These are phyloP conservation scores for Aureobasidium sp. DNA, from an alignment of 2,329 filamentous ascomycete species.

Conservation along the genomic window DNA sequence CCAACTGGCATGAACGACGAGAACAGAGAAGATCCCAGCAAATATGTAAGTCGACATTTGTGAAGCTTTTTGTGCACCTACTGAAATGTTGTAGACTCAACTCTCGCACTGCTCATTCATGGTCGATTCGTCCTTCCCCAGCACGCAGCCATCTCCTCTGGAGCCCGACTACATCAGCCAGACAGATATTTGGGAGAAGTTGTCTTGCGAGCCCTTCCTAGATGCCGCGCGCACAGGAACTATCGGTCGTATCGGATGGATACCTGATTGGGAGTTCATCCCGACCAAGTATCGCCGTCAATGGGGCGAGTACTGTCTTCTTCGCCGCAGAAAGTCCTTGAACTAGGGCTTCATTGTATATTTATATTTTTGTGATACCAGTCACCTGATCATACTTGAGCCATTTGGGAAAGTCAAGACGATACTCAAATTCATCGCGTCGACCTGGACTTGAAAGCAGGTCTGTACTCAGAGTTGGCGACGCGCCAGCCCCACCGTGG, in stretches of 20 bases:
- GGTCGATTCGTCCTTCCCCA: conserved; percentile 76
- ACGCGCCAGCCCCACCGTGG: conserved; percentile 2
- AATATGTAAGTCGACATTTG: conserved; percentile 58
- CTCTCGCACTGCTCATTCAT: conserved; percentile 71
- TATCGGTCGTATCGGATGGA: conserved; percentile 71
- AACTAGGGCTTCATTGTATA: neutral
- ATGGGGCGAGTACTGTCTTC: conserved; percentile 85
- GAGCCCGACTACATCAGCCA: conserved; percentile 80
- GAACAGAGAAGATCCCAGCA: conserved; percentile 77
- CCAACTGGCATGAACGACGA: conserved; percentile 85
- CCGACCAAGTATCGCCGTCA: conserved; percentile 63
- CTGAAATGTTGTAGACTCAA: conserved; percentile 45
- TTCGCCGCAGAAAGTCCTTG: conserved; percentile 48
- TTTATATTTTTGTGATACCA: conserved; percentile 1
- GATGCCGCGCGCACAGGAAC: conserved; percentile 69
- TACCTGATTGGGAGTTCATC: conserved; percentile 64
- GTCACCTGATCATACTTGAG: neutral
- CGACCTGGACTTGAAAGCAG: neutral
- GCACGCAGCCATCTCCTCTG: conserved; percentile 50
- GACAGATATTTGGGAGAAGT: conserved; percentile 64
- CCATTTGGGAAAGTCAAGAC: conserved; percentile 1
- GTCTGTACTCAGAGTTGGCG: neutral
- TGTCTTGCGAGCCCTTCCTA: conserved; percentile 72
- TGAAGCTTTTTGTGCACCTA: neutral
- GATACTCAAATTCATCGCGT: neutral